Conservation (phyloP, 1,284 basidiomycete genomes). For the Trametes sp. region DNA sequence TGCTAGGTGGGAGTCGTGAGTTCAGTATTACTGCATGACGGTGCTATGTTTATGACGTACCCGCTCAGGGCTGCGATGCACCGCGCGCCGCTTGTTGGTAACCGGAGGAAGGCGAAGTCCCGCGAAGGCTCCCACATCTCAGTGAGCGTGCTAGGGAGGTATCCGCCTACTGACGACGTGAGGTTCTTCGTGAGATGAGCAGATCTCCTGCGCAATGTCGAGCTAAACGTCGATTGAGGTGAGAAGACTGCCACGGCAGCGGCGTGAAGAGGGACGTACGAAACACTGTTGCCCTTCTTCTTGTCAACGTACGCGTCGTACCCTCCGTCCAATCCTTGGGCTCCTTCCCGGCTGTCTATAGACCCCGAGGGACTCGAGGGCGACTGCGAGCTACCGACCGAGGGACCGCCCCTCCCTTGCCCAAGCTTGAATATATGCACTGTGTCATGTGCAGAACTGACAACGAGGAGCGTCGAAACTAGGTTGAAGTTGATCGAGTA, state of each 20-base stretch:
- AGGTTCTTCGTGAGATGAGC: slow-evolving; percentile 82
- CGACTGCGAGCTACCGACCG: slow-evolving; percentile 29
- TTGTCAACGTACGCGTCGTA: slow-evolving; percentile 81
- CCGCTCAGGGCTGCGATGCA: slow-evolving; percentile 89
- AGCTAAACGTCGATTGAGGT: slow-evolving; percentile 42
- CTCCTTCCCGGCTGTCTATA: slow-evolving; percentile 67
- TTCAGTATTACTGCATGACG: slow-evolving; percentile 1
- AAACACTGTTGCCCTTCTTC: slow-evolving; percentile 67
- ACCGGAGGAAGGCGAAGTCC: slow-evolving; percentile 92
- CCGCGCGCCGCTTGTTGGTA: slow-evolving; percentile 83
- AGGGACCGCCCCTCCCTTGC: slow-evolving; percentile 38
- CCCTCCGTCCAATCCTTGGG: slow-evolving; percentile 67
- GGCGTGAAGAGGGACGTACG: slow-evolving; percentile 23
- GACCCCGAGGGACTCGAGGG: slow-evolving; percentile 67
- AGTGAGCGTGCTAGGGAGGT: slow-evolving; percentile 89
- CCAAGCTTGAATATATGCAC: slow-evolving; percentile 96
- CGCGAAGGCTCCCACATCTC: slow-evolving; percentile 98
- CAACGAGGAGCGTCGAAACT: slow-evolving; percentile 85
- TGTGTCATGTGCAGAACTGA: slow-evolving; percentile 93
- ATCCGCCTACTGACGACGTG: slow-evolving; percentile 86
- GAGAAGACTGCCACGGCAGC: background rate
- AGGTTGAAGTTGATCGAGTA: slow-evolving; percentile 94
- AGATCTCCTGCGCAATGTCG: slow-evolving; percentile 73
- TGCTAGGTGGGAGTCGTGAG: slow-evolving; percentile 53
- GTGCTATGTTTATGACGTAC: too few species aligned